These are phyloP conservation scores for Trichosporon sp. DNA, from an alignment of 1,284 basidiomycete species.

Conservation along the genomic window DNA sequence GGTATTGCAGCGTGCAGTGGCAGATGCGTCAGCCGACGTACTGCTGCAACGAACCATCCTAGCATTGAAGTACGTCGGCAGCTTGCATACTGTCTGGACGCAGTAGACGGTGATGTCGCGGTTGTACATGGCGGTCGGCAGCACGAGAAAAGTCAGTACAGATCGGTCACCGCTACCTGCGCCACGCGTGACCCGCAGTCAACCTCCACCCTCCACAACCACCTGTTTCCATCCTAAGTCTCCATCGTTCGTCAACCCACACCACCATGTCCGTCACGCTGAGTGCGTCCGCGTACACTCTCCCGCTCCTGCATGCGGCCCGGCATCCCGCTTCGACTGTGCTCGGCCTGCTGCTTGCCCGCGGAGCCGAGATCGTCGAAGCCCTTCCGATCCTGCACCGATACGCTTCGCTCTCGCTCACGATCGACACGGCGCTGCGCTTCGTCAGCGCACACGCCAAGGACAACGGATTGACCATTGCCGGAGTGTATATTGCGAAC, in stretches of 20 bases:
- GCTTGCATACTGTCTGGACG: neutral
- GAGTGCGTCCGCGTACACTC: constrained; percentile 36
- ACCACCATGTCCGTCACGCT: constrained; percentile 31
- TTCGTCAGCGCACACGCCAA: constrained; percentile 41
- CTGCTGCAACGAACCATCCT: too few species aligned
- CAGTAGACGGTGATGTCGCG: neutral
- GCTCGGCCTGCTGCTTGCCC: constrained; percentile 55
- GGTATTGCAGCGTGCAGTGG: too few species aligned
- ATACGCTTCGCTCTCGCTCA: constrained; percentile 50
- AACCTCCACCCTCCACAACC: constrained; percentile 9
- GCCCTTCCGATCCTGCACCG: constrained; percentile 56
- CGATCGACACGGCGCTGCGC: constrained; percentile 46
- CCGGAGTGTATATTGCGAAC: constrained; percentile 55
- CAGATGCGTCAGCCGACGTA: too few species aligned
- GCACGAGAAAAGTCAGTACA: neutral
- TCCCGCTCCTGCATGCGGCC: constrained; percentile 50
- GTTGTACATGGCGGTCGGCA: neutral
- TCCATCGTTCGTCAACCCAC: neutral
- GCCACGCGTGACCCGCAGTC: constrained; percentile 1
- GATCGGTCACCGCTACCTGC: neutral
- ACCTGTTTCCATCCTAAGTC: neutral
- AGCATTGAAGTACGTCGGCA: too few species aligned
- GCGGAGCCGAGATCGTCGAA: constrained; percentile 37
- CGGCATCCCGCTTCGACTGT: constrained; percentile 49
- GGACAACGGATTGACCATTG: constrained; percentile 29